Evolutionary conservation across 331 rosid species (phyloP).

Genomic region (Prunus yedoensis): DNA sequence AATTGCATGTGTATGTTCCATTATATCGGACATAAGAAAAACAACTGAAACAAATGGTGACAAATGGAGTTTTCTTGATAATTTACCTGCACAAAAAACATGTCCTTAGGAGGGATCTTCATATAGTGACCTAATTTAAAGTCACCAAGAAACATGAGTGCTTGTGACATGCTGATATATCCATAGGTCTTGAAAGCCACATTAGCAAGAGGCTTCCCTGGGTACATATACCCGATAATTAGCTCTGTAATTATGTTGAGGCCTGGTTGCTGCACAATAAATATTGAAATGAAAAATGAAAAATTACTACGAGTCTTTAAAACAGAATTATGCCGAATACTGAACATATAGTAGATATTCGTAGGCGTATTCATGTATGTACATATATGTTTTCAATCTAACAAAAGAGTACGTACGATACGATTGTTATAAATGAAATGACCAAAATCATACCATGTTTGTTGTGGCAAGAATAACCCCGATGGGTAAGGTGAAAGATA

Average conservation of each 20-base stretch:
- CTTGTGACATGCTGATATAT: conserved; percentile 49
- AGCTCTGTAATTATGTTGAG: conserved; percentile 49
- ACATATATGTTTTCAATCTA: not conserved
- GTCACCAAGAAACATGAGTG: conserved; percentile 41
- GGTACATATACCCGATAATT: conserved; percentile 42
- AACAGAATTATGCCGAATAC: not conserved
- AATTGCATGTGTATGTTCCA: not conserved
- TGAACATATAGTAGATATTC: not conserved
- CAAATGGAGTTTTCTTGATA: conserved; percentile 1
- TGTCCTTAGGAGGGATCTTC: conserved; percentile 58
- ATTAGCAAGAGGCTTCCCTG: conserved; percentile 51
- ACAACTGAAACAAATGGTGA: not conserved
- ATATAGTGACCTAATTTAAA: conserved; percentile 55
- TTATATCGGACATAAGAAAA: not conserved
- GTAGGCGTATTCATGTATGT: not conserved
- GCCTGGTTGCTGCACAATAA: conserved; percentile 42
- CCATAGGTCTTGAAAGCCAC: conserved; percentile 56
- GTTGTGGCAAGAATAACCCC: conserved; percentile 53
- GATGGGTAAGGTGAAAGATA: conserved; percentile 43
- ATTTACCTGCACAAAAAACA: conserved; percentile 43
- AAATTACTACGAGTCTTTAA: not conserved
- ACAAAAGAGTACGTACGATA: not conserved
- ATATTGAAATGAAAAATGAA: not conserved
- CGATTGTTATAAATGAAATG: not conserved
- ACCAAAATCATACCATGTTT: conserved; percentile 27